A percentile compares a stretch with the other conserved stretches of the same genome.
These are phyloP conservation scores for Podospora pseudopauciseta DNA, from an alignment of 495 filamentous ascomycete species.

Conservation along the genomic window DNA sequence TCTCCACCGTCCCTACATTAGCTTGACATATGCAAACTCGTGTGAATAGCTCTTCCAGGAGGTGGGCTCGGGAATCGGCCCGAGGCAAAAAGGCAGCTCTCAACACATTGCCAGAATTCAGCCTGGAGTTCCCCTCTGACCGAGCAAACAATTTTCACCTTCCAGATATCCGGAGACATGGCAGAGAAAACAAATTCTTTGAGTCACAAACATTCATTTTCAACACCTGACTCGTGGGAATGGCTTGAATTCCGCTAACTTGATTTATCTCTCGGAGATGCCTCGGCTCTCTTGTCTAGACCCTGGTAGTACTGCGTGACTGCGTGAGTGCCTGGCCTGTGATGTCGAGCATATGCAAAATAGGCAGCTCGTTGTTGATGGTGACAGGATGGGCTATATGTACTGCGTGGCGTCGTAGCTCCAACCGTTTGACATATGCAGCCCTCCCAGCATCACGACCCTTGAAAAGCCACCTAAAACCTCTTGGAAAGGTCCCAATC, in stretches of 20 bases:
- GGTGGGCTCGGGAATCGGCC: background rate
- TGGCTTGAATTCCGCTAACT: background rate
- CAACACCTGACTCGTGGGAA: background rate
- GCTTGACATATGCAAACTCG: background rate
- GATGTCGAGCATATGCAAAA: background rate
- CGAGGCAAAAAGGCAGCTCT: background rate
- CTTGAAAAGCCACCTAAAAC: background rate
- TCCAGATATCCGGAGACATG: background rate
- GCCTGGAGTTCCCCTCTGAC: background rate
- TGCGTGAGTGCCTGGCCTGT: background rate
- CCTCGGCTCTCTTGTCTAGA: background rate
- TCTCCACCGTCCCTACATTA: background rate
- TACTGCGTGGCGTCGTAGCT: background rate
- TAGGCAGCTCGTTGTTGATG: background rate
- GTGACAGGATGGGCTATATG: background rate
- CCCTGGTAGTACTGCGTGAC: no score
- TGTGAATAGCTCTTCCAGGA: background rate
- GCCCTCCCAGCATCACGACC: background rate
- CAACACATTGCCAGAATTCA: background rate
- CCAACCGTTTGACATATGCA: background rate
- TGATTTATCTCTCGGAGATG: background rate
- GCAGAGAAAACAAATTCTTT: background rate
- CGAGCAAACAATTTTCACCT: background rate
- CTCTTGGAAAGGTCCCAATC: background rate
- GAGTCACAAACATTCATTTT: background rate